Conservation (phyloP, 2,329 filamentous ascomycete genomes). For the Venturia effusa region DNA sequence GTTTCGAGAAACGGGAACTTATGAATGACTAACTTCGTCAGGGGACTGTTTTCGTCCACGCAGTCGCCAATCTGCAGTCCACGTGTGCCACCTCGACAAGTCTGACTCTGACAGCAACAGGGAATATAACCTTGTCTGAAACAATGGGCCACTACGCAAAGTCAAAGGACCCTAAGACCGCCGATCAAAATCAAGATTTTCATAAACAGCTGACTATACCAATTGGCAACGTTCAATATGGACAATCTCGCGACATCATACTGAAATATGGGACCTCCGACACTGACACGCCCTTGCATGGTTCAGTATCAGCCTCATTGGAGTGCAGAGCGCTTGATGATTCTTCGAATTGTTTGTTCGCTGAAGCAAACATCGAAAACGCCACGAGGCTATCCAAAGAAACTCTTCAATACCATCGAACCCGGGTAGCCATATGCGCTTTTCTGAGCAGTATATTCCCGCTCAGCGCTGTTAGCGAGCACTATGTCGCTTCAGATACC, state of each 20-base stretch:
- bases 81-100: conserved; percentile 42
- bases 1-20: neutral
- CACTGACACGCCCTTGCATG: neutral
- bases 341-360: neutral
- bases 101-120: conserved; percentile 26
- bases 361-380: neutral
- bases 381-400: neutral
- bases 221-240: conserved; percentile 46
- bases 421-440: conserved; percentile 39
- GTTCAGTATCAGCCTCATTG: conserved; percentile 3
- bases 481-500: conserved; percentile 14
- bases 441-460: conserved; percentile 39
- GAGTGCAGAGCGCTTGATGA: conserved; percentile 8
- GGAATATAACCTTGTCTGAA: conserved; percentile 2
- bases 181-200: neutral
- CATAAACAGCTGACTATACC: conserved; percentile 25
- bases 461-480: conserved; percentile 27
- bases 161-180: neutral
- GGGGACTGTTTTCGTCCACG: conserved; percentile 51
- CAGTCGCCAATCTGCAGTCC: conserved; percentile 49
- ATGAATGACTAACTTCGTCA: conserved; percentile 10
- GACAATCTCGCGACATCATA: conserved; percentile 48
- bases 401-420: conserved; percentile 35
- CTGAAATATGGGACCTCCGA: conserved; percentile 20
- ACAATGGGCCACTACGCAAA: conserved; percentile 7